phyloP scores from a whole-genome alignment of 2,329 filamentous ascomycete genomes.

The Atkinsonella hypoxylon region DNA sequence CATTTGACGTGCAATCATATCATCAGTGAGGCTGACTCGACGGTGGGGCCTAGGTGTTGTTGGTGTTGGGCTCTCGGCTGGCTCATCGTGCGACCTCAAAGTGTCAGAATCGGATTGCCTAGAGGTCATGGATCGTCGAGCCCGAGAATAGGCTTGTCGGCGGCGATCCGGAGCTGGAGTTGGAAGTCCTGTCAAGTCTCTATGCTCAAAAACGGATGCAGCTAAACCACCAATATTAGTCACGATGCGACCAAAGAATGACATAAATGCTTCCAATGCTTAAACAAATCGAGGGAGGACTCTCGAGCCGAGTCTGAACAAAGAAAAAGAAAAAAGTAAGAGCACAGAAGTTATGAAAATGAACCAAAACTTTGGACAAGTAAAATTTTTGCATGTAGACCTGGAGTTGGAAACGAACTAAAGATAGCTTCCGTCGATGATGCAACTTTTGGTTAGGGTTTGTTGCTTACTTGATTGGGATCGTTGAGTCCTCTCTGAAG shows the following conservation, averaged over 20 bases:
- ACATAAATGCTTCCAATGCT: background rate
- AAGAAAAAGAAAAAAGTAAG: background rate
- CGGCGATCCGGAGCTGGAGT: slow-evolving; percentile 14
- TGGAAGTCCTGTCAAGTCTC: slow-evolving; percentile 4
- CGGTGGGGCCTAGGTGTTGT: background rate
- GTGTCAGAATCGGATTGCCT: slow-evolving; percentile 15
- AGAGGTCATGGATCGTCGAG: slow-evolving; percentile 14
- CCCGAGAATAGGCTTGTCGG: slow-evolving; percentile 16
- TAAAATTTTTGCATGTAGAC: no score
- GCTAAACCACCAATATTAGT: background rate
- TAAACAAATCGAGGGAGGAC: background rate
- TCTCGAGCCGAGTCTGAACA: background rate
- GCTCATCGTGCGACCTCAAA: slow-evolving; percentile 12
- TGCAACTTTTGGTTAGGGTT: background rate
- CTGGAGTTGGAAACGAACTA: background rate
- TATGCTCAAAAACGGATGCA: background rate
- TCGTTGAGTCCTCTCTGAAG: slow-evolving; percentile 1
- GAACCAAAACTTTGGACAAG: no score
- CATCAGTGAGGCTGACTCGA: slow-evolving; percentile 13
- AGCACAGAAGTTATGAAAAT: background rate
- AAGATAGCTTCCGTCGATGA: background rate
- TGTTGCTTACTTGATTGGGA: slow-evolving; percentile 5
- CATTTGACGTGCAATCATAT: slow-evolving; percentile 25
- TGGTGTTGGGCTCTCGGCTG: background rate
- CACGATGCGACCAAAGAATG: background rate